Base-by-base conservation (phyloP, 2,329 filamentous ascomycete genomes). In the Didymella arachidicola region DNA sequence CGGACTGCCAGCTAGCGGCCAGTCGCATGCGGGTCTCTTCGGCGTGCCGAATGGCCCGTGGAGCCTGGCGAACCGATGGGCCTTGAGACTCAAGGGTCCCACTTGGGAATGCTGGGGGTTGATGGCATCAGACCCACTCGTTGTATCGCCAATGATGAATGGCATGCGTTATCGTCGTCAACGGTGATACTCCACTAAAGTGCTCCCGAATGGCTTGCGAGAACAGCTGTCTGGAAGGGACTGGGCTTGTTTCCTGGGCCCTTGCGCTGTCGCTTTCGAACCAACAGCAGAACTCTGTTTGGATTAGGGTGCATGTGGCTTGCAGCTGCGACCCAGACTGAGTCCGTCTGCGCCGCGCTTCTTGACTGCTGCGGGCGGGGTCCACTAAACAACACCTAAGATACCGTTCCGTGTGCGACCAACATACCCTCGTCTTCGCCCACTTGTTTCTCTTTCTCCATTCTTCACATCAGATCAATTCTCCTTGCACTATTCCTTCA, bases 371-470 rank as follows among this genome's bases (percentile, higher is more conserved):
- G 63, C 63, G 59, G 62, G 60, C 53, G 62, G 71, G 71, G 62
- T 32, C 30, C 64, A 67, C 65, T 63, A 62, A 36, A 16, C 32
- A 63, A 53, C 57, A 58, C 60, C 53, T 60, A 65, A 63, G 66
- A 71, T 68, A 64, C 58, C 72, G 69, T 68, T 71, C 70, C 68
- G 61, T 69, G 69, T 70, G 66, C 69, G 65, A 74, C 71, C 65
- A 70, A 66, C 53, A 58, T 53, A 64, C 59, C 63, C 60, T 64
- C 53, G 32, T 60, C 61, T 57, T 59, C 58, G 60, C 63, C 62
- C 64, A 57, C 64, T 63, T 54, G 47, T 66, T 56, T 59, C 56
- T 60, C 56, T 56, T 61, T 54, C 50, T 57, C 59, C 64, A 60
- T 61, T 61, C 55, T 49, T 59, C 63, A 50, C 27, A 46, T 29